phyloP scores from a whole-genome alignment of 441 rosid genomes.

The Arabidopsis lyrata region DNA sequence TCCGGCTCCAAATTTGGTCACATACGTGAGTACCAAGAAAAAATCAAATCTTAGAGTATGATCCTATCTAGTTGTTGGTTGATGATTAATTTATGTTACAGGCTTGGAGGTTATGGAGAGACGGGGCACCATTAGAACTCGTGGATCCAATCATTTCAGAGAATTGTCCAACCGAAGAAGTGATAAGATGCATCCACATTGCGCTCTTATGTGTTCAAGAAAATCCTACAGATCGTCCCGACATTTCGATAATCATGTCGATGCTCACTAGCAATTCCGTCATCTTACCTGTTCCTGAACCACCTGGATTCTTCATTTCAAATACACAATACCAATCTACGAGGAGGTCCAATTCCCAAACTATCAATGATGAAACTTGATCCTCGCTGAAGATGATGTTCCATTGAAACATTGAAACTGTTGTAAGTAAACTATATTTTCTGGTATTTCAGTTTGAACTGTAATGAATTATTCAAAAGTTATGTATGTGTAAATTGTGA shows the following conservation, averaged over 20 bases:
- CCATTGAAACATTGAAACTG: neutral
- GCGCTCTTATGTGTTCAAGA: constrained; percentile 52
- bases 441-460: neutral
- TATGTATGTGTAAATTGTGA: neutral
- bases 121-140: constrained; percentile 34
- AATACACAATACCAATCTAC: neutral
- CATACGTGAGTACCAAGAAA: constrained; percentile 31
- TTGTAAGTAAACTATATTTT: neutral
- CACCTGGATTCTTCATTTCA: constrained; percentile 43
- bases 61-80: neutral
- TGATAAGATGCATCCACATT: constrained; percentile 53
- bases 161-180: constrained; percentile 40
- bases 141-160: constrained; percentile 40
- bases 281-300: constrained; percentile 39
- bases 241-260: constrained; percentile 40
- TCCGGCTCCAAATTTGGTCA: constrained; percentile 39
- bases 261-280: constrained; percentile 51
- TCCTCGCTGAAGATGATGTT: neutral
- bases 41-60: neutral
- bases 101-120: constrained; percentile 61
- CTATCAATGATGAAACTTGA: neutral
- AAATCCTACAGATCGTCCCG: constrained; percentile 49
- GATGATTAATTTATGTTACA: constrained; percentile 4
- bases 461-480: neutral
- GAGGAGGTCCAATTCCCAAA: neutral